Conservation (phyloP, 202 grass and related monocot species). For the Brachypodium distachyon region DNA sequence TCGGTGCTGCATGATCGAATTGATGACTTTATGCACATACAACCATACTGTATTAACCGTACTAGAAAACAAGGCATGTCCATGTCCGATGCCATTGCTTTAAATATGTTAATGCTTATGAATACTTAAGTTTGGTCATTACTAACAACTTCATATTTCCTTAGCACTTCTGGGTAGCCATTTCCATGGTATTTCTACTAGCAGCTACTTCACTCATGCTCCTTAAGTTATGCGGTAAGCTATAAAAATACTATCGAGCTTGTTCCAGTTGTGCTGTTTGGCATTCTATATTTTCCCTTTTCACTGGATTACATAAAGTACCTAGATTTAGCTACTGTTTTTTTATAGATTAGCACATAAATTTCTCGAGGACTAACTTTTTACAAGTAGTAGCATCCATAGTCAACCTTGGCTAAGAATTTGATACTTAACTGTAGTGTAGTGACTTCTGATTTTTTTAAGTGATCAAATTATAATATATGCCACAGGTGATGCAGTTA, state of each 20-base stretch:
- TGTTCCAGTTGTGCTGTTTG: background rate
- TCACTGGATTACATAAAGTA: background rate
- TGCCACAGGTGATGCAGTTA: constrained; percentile 50
- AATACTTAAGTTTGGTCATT: background rate
- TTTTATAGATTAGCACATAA: background rate
- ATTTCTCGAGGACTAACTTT: background rate
- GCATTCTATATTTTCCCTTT: background rate
- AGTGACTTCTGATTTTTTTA: background rate
- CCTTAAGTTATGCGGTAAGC: constrained; percentile 69
- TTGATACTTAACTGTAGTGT: background rate
- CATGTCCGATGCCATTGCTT: constrained; percentile 7
- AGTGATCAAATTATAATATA: constrained; percentile 5
- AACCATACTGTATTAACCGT: background rate
- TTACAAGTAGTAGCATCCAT: constrained; percentile 9
- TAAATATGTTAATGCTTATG: background rate
- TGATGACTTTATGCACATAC: background rate
- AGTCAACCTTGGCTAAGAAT: background rate
- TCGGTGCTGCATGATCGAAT: constrained; percentile 1
- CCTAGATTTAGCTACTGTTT: background rate
- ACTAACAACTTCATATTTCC: constrained; percentile 27
- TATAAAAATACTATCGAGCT: constrained; percentile 15
- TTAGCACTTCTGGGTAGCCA: constrained; percentile 72
- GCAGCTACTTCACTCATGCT: constrained; percentile 63
- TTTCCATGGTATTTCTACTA: constrained; percentile 82
- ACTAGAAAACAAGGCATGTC: background rate